Evolutionary conservation across 2,329 filamentous ascomycete genomes (phyloP).

Genomic region (Hypocrella siamensis): DNA sequence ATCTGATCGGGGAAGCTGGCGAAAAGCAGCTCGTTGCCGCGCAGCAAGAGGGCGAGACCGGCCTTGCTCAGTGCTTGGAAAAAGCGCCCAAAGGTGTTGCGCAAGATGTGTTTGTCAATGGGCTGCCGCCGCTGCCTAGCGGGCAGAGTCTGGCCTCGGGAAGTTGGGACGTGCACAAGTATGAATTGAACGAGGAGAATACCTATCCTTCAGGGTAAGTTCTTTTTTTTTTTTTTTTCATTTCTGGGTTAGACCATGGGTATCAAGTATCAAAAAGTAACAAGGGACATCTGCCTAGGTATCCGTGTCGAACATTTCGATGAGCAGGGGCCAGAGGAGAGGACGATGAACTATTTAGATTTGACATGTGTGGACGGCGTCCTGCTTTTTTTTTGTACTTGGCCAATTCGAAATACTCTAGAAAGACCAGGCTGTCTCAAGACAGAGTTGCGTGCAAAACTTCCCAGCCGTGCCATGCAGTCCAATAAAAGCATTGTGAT

Average conservation of each 20-base stretch:
- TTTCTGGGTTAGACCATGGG: background rate
- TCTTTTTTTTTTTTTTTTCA: background rate
- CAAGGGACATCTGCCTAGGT: no score
- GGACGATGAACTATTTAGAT: conserved; percentile 5
- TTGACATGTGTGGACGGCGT: no score
- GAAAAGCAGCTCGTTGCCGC: conserved; percentile 55
- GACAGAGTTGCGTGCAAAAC: no score
- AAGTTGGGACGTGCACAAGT: conserved; percentile 51
- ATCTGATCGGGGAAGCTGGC: conserved; percentile 52
- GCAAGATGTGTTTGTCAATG: conserved; percentile 53
- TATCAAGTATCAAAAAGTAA: no score
- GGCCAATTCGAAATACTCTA: no score
- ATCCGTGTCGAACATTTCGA: conserved; percentile 48
- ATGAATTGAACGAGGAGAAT: conserved; percentile 47
- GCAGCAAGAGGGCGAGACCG: conserved; percentile 58
- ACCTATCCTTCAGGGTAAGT: conserved; percentile 58
- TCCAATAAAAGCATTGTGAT: background rate
- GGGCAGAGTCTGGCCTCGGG: conserved; percentile 41
- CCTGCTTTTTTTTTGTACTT: no score
- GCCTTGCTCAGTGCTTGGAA: conserved; percentile 60
- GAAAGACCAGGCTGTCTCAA: no score
- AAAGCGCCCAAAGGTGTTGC: conserved; percentile 29
- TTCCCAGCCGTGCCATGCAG: no score
- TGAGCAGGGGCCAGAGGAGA: conserved; percentile 17
- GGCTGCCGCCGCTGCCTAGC: conserved; percentile 74